Evolutionary conservation across 176 grass and related monocot genomes (phyloP), one percentile per base, ranked within the genome.

Genomic region (Thalia dealbata): DNA sequence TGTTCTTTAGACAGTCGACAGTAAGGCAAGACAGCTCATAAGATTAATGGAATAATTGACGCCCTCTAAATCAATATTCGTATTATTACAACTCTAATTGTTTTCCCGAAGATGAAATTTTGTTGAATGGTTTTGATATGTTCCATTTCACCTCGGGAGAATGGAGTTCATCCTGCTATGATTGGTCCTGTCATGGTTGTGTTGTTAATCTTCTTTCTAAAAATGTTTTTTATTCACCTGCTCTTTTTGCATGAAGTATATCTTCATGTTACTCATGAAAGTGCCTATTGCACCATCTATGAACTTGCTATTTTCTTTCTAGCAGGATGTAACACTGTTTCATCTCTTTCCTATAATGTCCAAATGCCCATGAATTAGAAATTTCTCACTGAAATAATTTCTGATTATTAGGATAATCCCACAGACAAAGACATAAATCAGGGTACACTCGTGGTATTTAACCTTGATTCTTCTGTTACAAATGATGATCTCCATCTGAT

Each of bases 401-500:
- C 50, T 80, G 79, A 38, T 70, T 38, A 43, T 55, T 75, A 91
- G 88, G 88, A 82, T 43, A 80, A 75, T 71, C 64, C 70, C 72
- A 45, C 67, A 25, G 79, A 82, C 35, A 72, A 77, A 63, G 78
- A 74, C 79, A 59, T 64, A 2, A 84, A 84, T 67, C 73, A 79
- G 2, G 81, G 81, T 70, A 50, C 74, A 51, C 71, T 91, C 25
- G 67, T n/a, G 62, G 48, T 91, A 50, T 91, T 80, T 58, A 74
- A 84, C 62, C 67, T 81, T 70, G 81, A 84, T 69, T 79, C 84
- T 50, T 86, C 84, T 68, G 80, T 87, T 59, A 76, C 81, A 44
- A 82, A 76, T 64, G 76, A 84, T 48, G 84, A 86, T 74, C 88
- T 91, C 81, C 67, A 56, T 52, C 81, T 79, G 80, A 81, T 76